Base-by-base conservation (phyloP, 2,329 filamentous ascomycete species). In the Alternaria incomplexa region DNA sequence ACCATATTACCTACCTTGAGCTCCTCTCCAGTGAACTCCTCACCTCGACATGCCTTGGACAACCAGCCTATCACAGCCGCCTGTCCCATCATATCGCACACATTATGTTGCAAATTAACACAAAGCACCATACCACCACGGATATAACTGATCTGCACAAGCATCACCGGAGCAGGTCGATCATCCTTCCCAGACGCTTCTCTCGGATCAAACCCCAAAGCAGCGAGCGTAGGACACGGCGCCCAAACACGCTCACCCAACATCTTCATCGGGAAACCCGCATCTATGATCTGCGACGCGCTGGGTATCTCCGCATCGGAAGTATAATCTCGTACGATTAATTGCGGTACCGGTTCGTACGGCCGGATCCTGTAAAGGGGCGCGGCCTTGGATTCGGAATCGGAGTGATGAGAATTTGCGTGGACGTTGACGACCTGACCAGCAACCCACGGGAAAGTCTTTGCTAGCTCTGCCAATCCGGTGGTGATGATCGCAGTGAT, bases 31-130 rank as follows among this genome's bases (percentile, higher is more conserved):
- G 83, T 84, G 67, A 86, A 87, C 0, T 62, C n/a, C 28, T 85
- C 82, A 2, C 76, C 70, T 1, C 70, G 73, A 57, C 85, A 87
- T 0, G 84, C 85, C 58, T 86, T 86, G 0, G 82, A 79, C 6
- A 88, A 74, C 2, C 85, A 80, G 3, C 73, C 61, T 15, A 87
- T 84, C 15, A 86, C 64, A 22, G 82, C 78, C 3, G 76, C 83
- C 64, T 85, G 81, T 2, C 85, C 86, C 1, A 79, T 80, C 75
- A 85, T 83, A 58, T 88, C 87, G 80, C 86, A 84, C 1, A 77
- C 72, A 6, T 80, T 79, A 65, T 88, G 87, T 23, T 86, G 81
- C 8, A 77, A 81, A 26, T 80, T 79, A 23, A 87, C 76, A 3
- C 82, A 85, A 9, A 88, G 77, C 1, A 88, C 63, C 0, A 88